Conservation (phyloP, 1,139 yeast genomes). For the Geotrichum candidum region DNA sequence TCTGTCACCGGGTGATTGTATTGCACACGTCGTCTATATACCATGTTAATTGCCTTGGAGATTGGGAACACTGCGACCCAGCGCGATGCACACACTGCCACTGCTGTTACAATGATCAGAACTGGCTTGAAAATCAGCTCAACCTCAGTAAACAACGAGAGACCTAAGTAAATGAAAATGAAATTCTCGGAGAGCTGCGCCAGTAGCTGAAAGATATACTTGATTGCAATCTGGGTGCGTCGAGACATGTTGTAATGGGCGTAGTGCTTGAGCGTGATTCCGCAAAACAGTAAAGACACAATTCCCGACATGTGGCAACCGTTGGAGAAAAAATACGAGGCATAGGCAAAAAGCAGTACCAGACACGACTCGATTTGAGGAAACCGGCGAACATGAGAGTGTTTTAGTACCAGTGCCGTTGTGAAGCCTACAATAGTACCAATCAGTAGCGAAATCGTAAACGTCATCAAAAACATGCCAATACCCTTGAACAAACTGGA, state of each 20-base stretch:
- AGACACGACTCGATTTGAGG: conserved; percentile 96
- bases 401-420: conserved; percentile 85
- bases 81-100: conserved; percentile 88
- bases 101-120: conserved; percentile 80
- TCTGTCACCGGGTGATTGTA: conserved; percentile 46
- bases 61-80: conserved; percentile 98
- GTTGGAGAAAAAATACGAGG: conserved; percentile 93
- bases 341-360: conserved; percentile 85
- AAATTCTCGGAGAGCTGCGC: conserved; percentile 96
- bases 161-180: conserved; percentile 89
- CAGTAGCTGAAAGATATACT: conserved; percentile 84
- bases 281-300: conserved; percentile 90
- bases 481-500: conserved; percentile 86
- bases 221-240: conserved; percentile 95
- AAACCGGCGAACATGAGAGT: conserved; percentile 84
- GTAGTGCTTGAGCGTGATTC: conserved; percentile 92
- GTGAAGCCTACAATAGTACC: conserved; percentile 84
- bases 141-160: conserved; percentile 91
- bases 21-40: conserved; percentile 53
- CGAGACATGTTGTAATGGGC: conserved; percentile 97
- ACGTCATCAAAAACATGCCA: conserved; percentile 88
- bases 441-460: conserved; percentile 85
- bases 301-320: conserved; percentile 99
- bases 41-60: conserved; percentile 75
- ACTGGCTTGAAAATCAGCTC: conserved; percentile 91